phyloP scores from a whole-genome alignment of 2,329 filamentous ascomycete species.

The Colletotrichum tropicicola region DNA sequence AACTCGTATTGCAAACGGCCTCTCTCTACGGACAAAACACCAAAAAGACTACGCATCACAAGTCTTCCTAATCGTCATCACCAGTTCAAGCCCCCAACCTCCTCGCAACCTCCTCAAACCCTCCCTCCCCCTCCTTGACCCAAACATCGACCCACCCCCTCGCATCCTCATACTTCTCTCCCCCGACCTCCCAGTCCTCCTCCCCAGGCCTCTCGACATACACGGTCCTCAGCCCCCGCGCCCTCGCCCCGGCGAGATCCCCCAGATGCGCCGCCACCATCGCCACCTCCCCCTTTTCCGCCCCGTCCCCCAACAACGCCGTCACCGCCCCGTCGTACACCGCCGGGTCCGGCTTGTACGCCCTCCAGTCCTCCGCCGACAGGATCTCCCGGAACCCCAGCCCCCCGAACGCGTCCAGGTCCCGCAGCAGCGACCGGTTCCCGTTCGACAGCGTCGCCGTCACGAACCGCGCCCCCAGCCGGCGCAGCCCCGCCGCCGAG shows the following conservation, averaged over 20 bases:
- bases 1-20: too few relatives aligned
- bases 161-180: slow-evolving; percentile 59
- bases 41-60: too few relatives aligned
- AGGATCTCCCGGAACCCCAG: slow-evolving; percentile 71
- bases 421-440: slow-evolving; percentile 71
- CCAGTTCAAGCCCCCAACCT: slow-evolving; percentile 31
- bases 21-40: too few relatives aligned
- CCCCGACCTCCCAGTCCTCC: slow-evolving; percentile 66
- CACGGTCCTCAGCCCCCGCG: slow-evolving; percentile 72
- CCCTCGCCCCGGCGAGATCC: slow-evolving; percentile 74
- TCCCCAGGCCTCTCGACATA: slow-evolving; percentile 77
- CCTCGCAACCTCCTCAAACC: slow-evolving; percentile 41
- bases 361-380: slow-evolving; percentile 75
- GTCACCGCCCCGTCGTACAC: slow-evolving; percentile 76
- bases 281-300: slow-evolving; percentile 69
- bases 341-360: slow-evolving; percentile 76
- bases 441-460: slow-evolving; percentile 81
- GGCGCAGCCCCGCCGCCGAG: slow-evolving; percentile 61
- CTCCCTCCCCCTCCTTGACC: slow-evolving; percentile 42
- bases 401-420: slow-evolving; percentile 66
- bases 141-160: slow-evolving; percentile 53
- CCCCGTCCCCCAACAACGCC: slow-evolving; percentile 52
- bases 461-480: slow-evolving; percentile 60
- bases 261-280: slow-evolving; percentile 81
- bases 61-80: too few relatives aligned